Base-by-base conservation (phyloP, 31 red algal genomes). In the Porphyra umbilicalis region DNA sequence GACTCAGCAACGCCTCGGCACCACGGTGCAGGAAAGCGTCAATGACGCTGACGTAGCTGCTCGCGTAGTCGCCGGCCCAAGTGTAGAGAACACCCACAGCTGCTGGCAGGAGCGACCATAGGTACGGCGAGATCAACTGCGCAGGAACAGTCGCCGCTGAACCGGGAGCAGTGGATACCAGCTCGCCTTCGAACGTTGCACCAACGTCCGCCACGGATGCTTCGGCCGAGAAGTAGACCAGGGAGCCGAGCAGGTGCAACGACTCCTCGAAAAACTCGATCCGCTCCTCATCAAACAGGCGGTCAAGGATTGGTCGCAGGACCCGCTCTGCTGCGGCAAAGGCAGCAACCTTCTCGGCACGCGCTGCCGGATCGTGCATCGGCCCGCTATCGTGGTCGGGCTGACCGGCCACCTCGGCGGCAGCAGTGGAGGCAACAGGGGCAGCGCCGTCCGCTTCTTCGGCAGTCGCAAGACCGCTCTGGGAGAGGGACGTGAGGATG, bases 251-350 rank as follows among this genome's bases (percentile, higher is more conserved):
- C 6, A 91, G 75, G 38, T 82, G 76, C 32, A 91, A 38, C 3
- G 84, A 75, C 29, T 91, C 86, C 35, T 91, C 89, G 88, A 91
- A 91, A 36, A 77, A 82, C 36, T 91, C 89, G 16, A 91, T 87
- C 35, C 85, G 78, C n/a, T 91, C 85, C 40, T 87, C 89, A 13
- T 91, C 89, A 91, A 88, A 91, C 85, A 91, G 85, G 79, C 38
- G 68, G 35, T 87, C 80, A 0, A 91, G 80, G 13, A 91, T 68
- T 7, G 37, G 57, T 3, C 40, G 35, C 15, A 88, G 15, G 10
- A 38, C 79, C 29, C 80, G 89, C 36, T 91, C 89, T 9, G 85
- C 85, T 25, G 71, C 74, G 6, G 86, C 68, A 88, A 88, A 40
- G 2, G 83, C 38, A 13, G 46, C 34, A 15, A 83, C 32, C 39